Base-by-base conservation (phyloP, 352 stramenopile species). In the Thalassiosira hispida region DNA sequence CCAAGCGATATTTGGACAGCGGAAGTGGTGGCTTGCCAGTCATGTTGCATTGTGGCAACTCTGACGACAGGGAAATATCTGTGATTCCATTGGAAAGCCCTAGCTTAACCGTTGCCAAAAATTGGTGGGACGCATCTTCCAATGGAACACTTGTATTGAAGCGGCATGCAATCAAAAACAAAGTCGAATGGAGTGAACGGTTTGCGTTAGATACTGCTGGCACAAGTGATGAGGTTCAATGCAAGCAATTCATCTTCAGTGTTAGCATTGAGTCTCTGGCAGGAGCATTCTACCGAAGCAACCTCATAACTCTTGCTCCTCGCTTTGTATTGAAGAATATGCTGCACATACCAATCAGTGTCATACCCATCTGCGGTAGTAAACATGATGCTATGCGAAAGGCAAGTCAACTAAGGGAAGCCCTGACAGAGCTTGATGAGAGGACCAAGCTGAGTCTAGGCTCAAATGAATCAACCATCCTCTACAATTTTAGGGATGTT, bases 291-390 rank as follows among this genome's bases (percentile, higher is more conserved):
- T 66, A 75, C 27, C 25, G 53, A 22, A 78, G 35, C 44, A 85
- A 85, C 56, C 12, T 78, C 0, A 74, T 81, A 12, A 72, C 64
- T 22, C 64, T 85, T 14, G 27, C 51, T n/a, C 77, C 77, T 18
- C 44, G 77, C n/a, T 85, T 82, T 42, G 56, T 85, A 46, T 2
- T 85, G 22, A 77, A 79, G 60, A 85, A 85, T 56, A 62, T 71
- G 47, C 22, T 79, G 62, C 57, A 81, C 40, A 71, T 77, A 20
- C 31, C 46, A 40, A 72, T 85, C 18, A 74, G 33, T 0, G 59
- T 85, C 18, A 16, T 81, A 1, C 59, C 71, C 11, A 11, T 84
- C 23, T 64, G 27, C 53, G 76, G 76, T 33, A 64, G n/a, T 42
- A 20, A 56, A 35, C 53, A 59, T 64, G 70, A 76, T 46, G 52